Base-by-base conservation (phyloP, 2,329 filamentous ascomycete genomes). In the Diaporthe velutina region DNA sequence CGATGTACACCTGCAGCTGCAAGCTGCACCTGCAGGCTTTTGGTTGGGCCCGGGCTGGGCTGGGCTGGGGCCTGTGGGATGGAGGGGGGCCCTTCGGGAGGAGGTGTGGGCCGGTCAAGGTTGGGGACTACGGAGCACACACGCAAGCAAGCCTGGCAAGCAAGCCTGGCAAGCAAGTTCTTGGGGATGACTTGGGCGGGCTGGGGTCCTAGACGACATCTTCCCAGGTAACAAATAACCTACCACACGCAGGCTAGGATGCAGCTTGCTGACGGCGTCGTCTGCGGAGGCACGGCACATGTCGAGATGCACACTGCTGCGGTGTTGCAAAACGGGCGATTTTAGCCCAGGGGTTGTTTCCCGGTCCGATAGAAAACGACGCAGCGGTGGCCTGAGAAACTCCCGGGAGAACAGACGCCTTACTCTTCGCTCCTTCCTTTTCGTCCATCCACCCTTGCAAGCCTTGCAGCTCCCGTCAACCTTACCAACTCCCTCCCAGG, bases 1-100 rank as follows among this genome's bases (percentile, higher is more conserved):
- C 64, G 30, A 54, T 40, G 30, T 68, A 28, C 64, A 67, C 64
- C 45, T 68, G 64, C 64, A 68, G 45, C 33, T 67, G 30, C 42
- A 35, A 48, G 17, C 42, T 28, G 60, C 60, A 66, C 60, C 60
- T 66, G 48, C 64, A 54, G 33, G 64, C 64, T 68, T 68, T 33
- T 35, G 64, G 48, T 68, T 68, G 64, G 64, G 64, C 64, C 64
- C 13, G 30, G 15, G 48, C 45, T 68, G 64, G 64, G 64, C 33
- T 52, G 45, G 48, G 15, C 48, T 68, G 42, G 58, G 58, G 45
- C 40, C 60, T 64, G 60, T 48, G 42, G 60, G 60, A 64, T 64
- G 58, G 58, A 38, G 19, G 45, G 55, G 30, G 42, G 28, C 9
- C 13, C 64, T n/a, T 68, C 45, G 48, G 33, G 48, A 68, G 48